Evolutionary conservation across 257 asterid species (phyloP).

Genomic region (Gardenia jasminoides): DNA sequence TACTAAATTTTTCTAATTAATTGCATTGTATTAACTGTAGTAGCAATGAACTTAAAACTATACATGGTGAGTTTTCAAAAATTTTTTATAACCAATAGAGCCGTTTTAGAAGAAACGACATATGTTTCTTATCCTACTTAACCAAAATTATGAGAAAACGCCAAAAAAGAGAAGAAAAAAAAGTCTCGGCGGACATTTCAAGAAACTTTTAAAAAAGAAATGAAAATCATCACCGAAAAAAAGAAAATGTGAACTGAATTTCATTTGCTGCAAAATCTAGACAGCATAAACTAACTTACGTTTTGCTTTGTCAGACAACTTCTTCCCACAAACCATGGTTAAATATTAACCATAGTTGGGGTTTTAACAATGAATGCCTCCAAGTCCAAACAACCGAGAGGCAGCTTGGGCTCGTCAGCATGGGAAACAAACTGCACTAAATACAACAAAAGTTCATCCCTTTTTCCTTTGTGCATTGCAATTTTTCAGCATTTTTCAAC

Average conservation of each 20-base stretch:
- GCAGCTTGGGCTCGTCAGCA: constrained; percentile 18
- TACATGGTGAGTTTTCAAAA: too few relatives aligned
- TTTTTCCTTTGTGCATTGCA: constrained; percentile 4
- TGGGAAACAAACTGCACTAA: neutral
- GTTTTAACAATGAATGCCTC: constrained; percentile 26
- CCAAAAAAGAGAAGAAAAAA: neutral
- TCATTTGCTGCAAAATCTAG: constrained; percentile 3
- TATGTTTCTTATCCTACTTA: neutral
- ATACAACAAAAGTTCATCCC: neutral
- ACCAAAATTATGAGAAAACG: neutral
- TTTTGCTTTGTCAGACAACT: neutral
- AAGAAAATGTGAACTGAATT: neutral
- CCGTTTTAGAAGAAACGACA: neutral
- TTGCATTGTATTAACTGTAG: too few relatives aligned
- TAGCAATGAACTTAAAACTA: too few relatives aligned
- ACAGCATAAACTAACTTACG: constrained; percentile 14
- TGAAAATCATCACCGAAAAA: neutral
- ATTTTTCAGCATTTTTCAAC: neutral
- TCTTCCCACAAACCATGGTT: constrained; percentile 16
- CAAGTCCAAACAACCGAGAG: constrained; percentile 15
- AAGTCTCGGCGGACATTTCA: neutral
- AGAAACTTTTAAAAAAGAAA: neutral
- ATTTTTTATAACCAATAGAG: neutral
- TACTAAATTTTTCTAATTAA: too few relatives aligned
- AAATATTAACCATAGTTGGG: constrained; percentile 36